Evolutionary conservation across 768 basidiomycete species (phyloP).

Genomic region (Panellus pusillus): DNA sequence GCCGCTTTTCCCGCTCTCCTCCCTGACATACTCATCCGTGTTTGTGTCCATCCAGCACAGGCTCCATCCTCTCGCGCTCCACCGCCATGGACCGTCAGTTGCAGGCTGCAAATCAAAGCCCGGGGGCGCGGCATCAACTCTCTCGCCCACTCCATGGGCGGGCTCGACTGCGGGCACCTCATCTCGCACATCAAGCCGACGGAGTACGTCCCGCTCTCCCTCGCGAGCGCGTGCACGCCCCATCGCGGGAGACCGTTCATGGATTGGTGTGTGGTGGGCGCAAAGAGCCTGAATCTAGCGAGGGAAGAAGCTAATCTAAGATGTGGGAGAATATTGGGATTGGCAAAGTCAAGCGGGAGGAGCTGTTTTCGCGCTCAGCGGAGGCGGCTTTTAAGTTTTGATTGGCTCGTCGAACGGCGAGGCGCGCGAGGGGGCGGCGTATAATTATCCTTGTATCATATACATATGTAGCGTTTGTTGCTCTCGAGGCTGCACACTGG

Average conservation of each 20-base stretch:
- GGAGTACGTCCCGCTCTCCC: conserved; percentile 81
- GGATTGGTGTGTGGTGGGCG: conserved; percentile 93
- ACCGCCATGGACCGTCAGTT: conserved; percentile 69
- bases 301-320: conserved; percentile 7
- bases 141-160: conserved; percentile 97
- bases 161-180: conserved; percentile 92
- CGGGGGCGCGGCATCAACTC: conserved; percentile 85
- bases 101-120: conserved; percentile 63
- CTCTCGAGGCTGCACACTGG: no score
- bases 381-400: conserved; percentile 45
- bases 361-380: conserved; percentile 28
- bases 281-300: neutral
- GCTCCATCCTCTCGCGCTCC: conserved; percentile 82
- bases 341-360: conserved; percentile 58
- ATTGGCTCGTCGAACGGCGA: conserved; percentile 84
- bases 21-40: neutral
- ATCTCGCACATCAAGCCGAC: conserved; percentile 82
- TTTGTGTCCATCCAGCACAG: conserved; percentile 65
- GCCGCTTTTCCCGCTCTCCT: neutral
- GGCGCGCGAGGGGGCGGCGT: conserved; percentile 19
- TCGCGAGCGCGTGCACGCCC: conserved; percentile 90
- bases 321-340: conserved; percentile 86
- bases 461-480: no score
- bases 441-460: neutral
- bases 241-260: conserved; percentile 98